Evolutionary conservation across 148 eudicot genomes (phyloP), one percentile per base, ranked within the genome.

Genomic region (Cornus suecica): DNA sequence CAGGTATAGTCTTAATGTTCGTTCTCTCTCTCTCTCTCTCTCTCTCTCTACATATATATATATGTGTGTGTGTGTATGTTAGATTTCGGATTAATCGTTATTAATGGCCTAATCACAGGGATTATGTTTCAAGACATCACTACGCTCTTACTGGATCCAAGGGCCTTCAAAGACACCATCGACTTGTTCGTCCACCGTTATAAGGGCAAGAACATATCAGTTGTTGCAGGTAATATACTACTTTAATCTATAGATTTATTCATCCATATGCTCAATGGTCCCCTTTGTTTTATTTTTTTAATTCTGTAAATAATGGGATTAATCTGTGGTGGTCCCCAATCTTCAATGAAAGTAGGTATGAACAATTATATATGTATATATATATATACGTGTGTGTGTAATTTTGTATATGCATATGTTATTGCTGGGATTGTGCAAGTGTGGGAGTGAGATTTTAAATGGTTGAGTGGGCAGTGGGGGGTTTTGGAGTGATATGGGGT

Each of bases 91-190:
- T 64, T 60, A 64, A n/a, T 9, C 42, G 1, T 20, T 15, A 32
- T 67, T 24, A 20, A 68, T 42, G 66, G 34, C 2, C 67, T 76
- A 52, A 70, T 1, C 69, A 62, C 76, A 93, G 97, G 97, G 63
- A 91, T 94, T 34, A 91, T 92, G 97, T 94, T 94, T 78, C 97
- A 91, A 83, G 97, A 94, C 68, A 90, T 94, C 28, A 91, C 97
- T 3, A 90, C 91, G 48, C 85, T 94, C 79, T 74, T 91, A 61
- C 88, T 90, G 25, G 88, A 91, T 73, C 91, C 91, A 10, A 90
- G 90, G 76, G 90, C 89, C n/a, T 94, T 94, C 84, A 94, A 88
- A 74, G 87, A 94, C 75, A 91, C 98, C 22, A 76, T 94, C 25
- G 97, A 94, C 84, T 78, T 94, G 78, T 94, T 94, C 77, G 91